Percentiles rank a stretch among this genome's conserved stretches.
Conservation (phyloP, 2,329 filamentous ascomycete species). For the Fusarium dimerum region DNA sequence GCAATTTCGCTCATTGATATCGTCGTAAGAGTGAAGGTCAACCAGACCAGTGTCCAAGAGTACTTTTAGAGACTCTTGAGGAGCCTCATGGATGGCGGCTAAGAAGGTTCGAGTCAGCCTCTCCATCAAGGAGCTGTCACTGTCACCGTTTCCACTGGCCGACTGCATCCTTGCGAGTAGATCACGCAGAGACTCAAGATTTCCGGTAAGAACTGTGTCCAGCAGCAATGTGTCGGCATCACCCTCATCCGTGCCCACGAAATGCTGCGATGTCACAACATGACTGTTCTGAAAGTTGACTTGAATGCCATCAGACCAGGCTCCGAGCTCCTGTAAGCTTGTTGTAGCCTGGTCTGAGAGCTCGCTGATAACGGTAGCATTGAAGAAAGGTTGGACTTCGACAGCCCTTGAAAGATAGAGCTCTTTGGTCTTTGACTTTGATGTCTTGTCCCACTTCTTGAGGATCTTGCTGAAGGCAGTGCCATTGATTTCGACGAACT, state of each 20-base stretch:
- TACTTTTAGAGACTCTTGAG: slow-evolving; percentile 71
- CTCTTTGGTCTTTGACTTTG: slow-evolving; percentile 98
- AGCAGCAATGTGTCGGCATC: slow-evolving; percentile 87
- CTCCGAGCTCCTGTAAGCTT: slow-evolving; percentile 90
- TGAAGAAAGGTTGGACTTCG: slow-evolving; percentile 98
- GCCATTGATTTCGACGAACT: slow-evolving; percentile 98
- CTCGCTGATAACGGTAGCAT: slow-evolving; percentile 93
- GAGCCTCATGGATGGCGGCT: slow-evolving; percentile 83
- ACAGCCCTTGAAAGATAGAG: slow-evolving; percentile 94
- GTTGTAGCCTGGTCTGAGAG: slow-evolving; percentile 96
- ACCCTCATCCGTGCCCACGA: slow-evolving; percentile 77
- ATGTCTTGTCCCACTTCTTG: slow-evolving; percentile 99
- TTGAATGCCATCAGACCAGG: slow-evolving; percentile 95
- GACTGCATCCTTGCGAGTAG: slow-evolving; percentile 73
- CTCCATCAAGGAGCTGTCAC: slow-evolving; percentile 61
- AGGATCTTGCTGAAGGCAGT: slow-evolving; percentile 98
- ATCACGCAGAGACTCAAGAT: slow-evolving; percentile 75
- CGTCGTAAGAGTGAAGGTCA: slow-evolving; percentile 90
- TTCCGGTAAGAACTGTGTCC: slow-evolving; percentile 82
- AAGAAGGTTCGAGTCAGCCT: slow-evolving; percentile 88
- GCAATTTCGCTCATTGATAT: slow-evolving; percentile 97
- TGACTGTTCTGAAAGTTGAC: slow-evolving; percentile 76
- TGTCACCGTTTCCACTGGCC: slow-evolving; percentile 56
- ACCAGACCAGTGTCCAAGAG: slow-evolving; percentile 81
- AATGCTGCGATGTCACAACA: slow-evolving; percentile 65